Conservation (phyloP, 2,329 filamentous ascomycete genomes). For the Teratosphaeriaceae sp. region DNA sequence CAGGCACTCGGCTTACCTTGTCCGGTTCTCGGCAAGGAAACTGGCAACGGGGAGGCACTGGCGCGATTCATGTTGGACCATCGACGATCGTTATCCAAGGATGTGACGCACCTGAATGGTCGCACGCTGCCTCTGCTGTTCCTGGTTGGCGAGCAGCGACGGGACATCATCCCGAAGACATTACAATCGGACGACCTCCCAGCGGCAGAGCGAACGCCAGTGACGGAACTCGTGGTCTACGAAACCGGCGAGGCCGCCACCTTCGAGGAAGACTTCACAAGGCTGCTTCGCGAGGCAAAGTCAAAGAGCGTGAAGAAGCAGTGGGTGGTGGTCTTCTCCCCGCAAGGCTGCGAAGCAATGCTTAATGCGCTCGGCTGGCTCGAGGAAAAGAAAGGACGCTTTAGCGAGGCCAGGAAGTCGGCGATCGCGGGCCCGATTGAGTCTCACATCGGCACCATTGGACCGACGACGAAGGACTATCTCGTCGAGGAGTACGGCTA, state of each 20-base stretch:
- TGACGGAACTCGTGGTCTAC: conserved; percentile 80
- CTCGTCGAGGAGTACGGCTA: conserved; percentile 59
- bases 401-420: conserved; percentile 49
- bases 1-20: conserved; percentile 43
- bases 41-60: conserved; percentile 77
- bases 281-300: conserved; percentile 38
- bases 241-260: conserved; percentile 75
- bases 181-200: conserved; percentile 56
- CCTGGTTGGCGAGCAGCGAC: conserved; percentile 78
- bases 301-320: conserved; percentile 33
- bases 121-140: conserved; percentile 66
- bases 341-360: conserved; percentile 56
- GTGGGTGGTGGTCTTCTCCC: conserved; percentile 70
- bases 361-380: conserved; percentile 46
- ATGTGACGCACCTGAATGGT: conserved; percentile 24
- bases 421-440: conserved; percentile 90
- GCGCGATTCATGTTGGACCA: conserved; percentile 72
- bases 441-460: conserved; percentile 77
- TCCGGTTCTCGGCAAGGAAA: conserved; percentile 69
- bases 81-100: conserved; percentile 48
- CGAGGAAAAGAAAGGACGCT: conserved; percentile 33
- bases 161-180: conserved; percentile 83
- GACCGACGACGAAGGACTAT: conserved; percentile 80
- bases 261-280: conserved; percentile 62
- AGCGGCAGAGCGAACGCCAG: conserved; percentile 48